Evolutionary conservation across 2,329 filamentous ascomycete species (phyloP).

Genomic region (Penicillium griseofulvum): DNA sequence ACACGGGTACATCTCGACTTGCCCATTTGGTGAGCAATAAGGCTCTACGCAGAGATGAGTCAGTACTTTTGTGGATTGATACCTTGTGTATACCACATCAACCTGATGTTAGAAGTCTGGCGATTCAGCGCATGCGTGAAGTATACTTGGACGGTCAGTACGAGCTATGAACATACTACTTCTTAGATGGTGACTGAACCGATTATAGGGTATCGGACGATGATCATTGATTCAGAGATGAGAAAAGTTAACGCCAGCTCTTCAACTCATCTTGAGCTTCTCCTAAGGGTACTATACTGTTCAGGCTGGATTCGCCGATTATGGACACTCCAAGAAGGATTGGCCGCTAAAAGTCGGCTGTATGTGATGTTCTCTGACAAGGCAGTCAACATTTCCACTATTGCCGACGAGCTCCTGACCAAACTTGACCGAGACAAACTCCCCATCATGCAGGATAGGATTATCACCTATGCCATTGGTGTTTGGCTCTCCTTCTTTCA

Average conservation of each 20-base stretch:
- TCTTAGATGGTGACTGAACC: not conserved
- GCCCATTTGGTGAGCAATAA: not conserved
- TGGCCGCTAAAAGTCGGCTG: conserved; percentile 23
- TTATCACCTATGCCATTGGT: not conserved
- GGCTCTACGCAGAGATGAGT: conserved; percentile 1
- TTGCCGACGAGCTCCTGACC: conserved; percentile 11
- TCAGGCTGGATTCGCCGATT: conserved; percentile 42
- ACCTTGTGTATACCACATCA: conserved; percentile 14
- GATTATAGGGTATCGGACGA: not conserved
- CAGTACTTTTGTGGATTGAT: conserved; percentile 13
- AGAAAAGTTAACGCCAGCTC: not conserved
- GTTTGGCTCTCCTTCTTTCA: not conserved
- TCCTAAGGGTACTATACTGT: conserved; percentile 30
- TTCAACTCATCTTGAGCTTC: conserved; percentile 19
- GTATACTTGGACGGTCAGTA: conserved; percentile 12
- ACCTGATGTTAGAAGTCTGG: conserved; percentile 10
- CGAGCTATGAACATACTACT: not conserved
- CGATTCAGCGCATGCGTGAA: conserved; percentile 13
- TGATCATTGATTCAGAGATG: not conserved
- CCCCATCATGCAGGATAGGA: not conserved
- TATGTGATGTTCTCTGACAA: conserved; percentile 36
- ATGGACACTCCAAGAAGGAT: conserved; percentile 45
- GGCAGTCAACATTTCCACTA: conserved; percentile 20
- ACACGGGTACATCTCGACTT: not conserved
- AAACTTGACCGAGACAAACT: conserved; percentile 8